Conservation (phyloP, 176 grass and related monocot species). For the Coix lacrymajobi region DNA sequence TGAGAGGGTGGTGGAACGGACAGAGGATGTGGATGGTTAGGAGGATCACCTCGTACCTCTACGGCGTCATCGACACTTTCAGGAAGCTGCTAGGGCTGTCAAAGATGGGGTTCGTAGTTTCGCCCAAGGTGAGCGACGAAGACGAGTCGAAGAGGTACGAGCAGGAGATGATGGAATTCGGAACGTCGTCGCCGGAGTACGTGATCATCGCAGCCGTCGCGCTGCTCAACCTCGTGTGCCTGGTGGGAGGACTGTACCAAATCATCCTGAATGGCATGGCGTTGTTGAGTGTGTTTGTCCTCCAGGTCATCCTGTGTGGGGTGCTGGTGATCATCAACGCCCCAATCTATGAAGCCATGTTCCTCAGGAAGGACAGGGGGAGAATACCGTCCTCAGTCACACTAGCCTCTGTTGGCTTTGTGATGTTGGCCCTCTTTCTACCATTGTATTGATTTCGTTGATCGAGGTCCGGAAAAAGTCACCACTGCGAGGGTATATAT, state of each 20-base stretch:
- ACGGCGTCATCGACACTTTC: conserved; percentile 25
- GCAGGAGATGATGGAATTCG: conserved; percentile 73
- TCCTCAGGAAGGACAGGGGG: conserved; percentile 56
- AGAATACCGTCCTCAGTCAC: conserved; percentile 32
- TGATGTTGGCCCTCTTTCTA: conserved; percentile 4
- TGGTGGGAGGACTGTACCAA: conserved; percentile 25
- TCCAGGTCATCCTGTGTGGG: conserved; percentile 51
- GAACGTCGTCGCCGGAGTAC: conserved; percentile 34
- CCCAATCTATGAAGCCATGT: conserved; percentile 51
- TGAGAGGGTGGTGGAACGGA: conserved; percentile 71
- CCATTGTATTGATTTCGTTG: conserved; percentile 7
- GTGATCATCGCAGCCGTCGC: conserved; percentile 50
- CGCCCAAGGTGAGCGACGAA: conserved; percentile 46
- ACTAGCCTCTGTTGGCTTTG: conserved; percentile 27
- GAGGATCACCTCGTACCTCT: conserved; percentile 67
- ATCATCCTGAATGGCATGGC: conserved; percentile 8
- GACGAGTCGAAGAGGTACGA: conserved; percentile 58
- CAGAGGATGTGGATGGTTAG: conserved; percentile 67
- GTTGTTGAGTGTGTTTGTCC: conserved; percentile 25
- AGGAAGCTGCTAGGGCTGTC: conserved; percentile 44
- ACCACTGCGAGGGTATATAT: not conserved
- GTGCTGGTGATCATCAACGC: conserved; percentile 28
- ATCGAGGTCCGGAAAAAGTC: not conserved
- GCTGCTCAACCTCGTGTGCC: conserved; percentile 52
- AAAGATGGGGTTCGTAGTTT: conserved; percentile 45